phyloP scores from a whole-genome alignment of 2,329 filamentous ascomycete species.

The Paracamarosporium sp. region DNA sequence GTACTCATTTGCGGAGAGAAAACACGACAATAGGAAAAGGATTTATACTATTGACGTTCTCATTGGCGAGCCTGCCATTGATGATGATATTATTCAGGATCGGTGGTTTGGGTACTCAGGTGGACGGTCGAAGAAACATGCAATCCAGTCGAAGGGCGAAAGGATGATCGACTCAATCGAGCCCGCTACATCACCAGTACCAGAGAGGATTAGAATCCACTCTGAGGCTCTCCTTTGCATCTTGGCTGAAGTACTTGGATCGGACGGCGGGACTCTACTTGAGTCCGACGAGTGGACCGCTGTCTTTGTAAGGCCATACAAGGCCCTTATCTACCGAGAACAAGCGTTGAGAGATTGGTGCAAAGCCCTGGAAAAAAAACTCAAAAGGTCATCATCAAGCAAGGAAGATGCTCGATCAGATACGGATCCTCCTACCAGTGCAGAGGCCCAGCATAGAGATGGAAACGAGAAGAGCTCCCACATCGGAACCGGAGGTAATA shows the following conservation, averaged over 20 bases:
- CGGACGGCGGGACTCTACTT: neutral
- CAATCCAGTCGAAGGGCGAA: neutral
- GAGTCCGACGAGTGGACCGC: neutral
- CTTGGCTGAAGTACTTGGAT: neutral
- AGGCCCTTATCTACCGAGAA: slow-evolving; percentile 5
- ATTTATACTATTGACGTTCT: slow-evolving; percentile 4
- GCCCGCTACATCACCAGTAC: neutral
- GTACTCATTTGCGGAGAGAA: neutral
- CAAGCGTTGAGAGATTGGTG: slow-evolving; percentile 2
- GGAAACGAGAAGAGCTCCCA: no score
- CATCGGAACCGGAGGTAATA: no score
- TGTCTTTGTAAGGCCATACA: slow-evolving; percentile 6
- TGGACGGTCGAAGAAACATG: neutral
- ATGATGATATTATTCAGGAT: neutral
- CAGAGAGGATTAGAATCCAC: slow-evolving; percentile 10
- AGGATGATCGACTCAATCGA: neutral
- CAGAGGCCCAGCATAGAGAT: no score
- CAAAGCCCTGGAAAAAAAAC: slow-evolving; percentile 2
- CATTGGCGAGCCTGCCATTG: slow-evolving; percentile 8
- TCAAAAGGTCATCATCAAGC: neutral
- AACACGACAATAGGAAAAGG: neutral
- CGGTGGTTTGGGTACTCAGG: slow-evolving; percentile 3
- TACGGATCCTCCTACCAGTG: neutral
- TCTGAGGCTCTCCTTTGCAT: slow-evolving; percentile 6
- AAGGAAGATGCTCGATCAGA: neutral